phyloP scores from a whole-genome alignment of 2,329 filamentous ascomycete species.

The Talaromyces rugulosus region DNA sequence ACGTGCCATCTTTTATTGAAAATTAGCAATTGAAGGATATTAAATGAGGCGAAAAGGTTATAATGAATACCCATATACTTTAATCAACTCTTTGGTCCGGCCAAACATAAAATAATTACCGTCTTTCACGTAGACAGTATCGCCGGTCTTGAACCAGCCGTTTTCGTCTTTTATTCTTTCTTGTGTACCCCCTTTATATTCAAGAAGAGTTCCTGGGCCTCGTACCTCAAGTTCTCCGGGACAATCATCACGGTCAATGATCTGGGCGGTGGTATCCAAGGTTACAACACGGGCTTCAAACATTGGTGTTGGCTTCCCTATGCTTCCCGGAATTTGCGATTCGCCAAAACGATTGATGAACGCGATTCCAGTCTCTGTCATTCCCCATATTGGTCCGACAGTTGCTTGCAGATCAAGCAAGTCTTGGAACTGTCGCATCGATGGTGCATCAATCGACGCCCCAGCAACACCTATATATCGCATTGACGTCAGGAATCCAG shows the following conservation, averaged over 20 bases:
- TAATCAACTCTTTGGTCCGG: not conserved
- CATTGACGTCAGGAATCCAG: constrained; percentile 35
- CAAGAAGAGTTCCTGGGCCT: not conserved
- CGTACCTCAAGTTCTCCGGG: not conserved
- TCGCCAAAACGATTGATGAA: not conserved
- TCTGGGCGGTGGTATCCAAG: not conserved
- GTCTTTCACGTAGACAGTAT: not conserved
- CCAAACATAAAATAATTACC: not conserved
- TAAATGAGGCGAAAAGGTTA: not conserved
- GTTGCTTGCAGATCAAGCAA: constrained; percentile 38
- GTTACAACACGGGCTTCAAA: not conserved
- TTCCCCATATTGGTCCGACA: constrained; percentile 49
- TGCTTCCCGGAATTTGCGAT: not conserved
- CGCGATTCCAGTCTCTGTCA: constrained; percentile 1
- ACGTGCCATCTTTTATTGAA: not conserved
- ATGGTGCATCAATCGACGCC: constrained; percentile 41
- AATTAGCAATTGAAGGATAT: not conserved
- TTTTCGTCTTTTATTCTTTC: not conserved
- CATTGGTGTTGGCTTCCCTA: not conserved
- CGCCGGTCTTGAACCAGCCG: not conserved
- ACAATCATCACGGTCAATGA: not conserved
- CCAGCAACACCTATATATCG: constrained; percentile 46
- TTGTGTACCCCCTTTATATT: not conserved
- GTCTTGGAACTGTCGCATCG: constrained; percentile 37
- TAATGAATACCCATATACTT: not conserved